Evolutionary conservation across 495 filamentous ascomycete genomes (phyloP).

Genomic region (Chaetomium fimeti): DNA sequence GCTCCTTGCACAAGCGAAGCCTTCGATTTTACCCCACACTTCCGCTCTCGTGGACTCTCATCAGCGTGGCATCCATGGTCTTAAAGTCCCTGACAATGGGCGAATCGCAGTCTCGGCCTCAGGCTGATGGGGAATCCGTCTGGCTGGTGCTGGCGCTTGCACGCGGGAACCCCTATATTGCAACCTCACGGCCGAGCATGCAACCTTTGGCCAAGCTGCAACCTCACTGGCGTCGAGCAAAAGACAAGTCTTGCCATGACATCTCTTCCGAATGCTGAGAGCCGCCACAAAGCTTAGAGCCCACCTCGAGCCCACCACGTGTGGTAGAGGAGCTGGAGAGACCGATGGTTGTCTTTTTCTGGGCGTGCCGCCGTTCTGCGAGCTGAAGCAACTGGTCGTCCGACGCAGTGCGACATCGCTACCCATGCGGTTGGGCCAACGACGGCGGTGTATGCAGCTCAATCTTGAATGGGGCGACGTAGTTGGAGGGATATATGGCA

Average conservation of each 20-base stretch:
- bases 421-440: slow-evolving; percentile 16
- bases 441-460: slow-evolving; percentile 13
- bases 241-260: neutral
- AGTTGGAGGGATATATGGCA: neutral
- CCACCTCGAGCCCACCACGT: slow-evolving; percentile 13
- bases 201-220: neutral
- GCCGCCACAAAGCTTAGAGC: slow-evolving; percentile 32
- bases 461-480: slow-evolving; percentile 1
- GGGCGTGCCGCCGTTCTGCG: neutral
- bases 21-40: slow-evolving; percentile 25
- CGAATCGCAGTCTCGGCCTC: slow-evolving; percentile 12
- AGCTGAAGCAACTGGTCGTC: neutral
- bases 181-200: slow-evolving; percentile 32
- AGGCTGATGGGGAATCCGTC: slow-evolving; percentile 3
- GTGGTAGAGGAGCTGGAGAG: neutral
- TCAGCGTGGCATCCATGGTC: slow-evolving; percentile 24
- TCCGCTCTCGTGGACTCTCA: slow-evolving; percentile 16
- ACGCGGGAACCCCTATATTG: slow-evolving; percentile 29
- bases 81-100: slow-evolving; percentile 7
- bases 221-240: neutral
- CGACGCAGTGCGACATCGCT: slow-evolving; percentile 10
- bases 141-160: slow-evolving; percentile 23
- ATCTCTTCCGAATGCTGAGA: neutral
- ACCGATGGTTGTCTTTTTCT: neutral
- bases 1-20: slow-evolving; percentile 17